phyloP scores from a whole-genome alignment of 805 yeast species.

The Yarrowia sp. region DNA sequence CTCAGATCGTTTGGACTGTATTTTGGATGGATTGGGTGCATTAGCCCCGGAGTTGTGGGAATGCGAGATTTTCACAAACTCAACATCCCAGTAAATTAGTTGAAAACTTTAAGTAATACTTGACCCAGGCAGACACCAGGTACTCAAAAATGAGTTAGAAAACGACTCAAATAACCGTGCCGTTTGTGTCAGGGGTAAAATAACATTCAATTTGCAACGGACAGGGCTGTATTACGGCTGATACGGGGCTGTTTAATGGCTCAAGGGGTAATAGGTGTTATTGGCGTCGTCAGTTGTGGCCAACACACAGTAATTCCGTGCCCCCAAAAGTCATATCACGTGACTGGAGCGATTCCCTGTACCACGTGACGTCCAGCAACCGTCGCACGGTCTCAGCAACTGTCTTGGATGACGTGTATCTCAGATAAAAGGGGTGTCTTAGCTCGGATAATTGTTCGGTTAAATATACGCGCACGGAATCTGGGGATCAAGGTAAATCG shows the following conservation, averaged over 20 bases:
- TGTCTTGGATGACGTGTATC: conserved; percentile 3
- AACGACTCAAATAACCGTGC: neutral
- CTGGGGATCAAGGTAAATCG: no score
- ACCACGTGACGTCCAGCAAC: no score
- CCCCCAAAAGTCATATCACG: neutral
- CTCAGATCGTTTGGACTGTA: neutral
- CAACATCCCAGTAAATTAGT: neutral
- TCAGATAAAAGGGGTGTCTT: neutral
- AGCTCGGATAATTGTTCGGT: conserved; percentile 1
- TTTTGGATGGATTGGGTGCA: conserved; percentile 15
- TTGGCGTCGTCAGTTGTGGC: no score
- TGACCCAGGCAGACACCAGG: neutral
- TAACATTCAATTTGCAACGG: neutral
- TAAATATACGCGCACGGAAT: neutral
- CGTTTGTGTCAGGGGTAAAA: conserved; percentile 3
- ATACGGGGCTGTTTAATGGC: neutral
- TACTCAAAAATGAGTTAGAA: no score
- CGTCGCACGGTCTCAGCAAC: neutral
- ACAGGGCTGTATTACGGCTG: neutral
- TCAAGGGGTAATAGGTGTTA: no score
- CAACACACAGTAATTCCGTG: no score
- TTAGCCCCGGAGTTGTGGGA: neutral
- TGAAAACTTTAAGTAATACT: neutral
- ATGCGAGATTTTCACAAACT: neutral
- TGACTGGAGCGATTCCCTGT: no score